Conservation (phyloP, 2,329 filamentous ascomycete genomes). For the Zasmidium cellare region DNA sequence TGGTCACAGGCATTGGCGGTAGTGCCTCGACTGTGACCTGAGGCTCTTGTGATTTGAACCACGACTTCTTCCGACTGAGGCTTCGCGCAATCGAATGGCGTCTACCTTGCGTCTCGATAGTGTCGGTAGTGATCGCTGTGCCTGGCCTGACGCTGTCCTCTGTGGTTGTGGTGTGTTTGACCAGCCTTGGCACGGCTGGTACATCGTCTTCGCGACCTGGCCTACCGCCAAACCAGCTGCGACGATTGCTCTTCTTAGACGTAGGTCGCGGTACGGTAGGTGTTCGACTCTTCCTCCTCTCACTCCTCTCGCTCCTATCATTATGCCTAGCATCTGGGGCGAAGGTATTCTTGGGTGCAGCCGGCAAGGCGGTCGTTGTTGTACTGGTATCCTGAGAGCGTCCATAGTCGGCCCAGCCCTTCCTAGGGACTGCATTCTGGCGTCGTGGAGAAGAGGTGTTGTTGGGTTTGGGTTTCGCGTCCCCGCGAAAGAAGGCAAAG, state of each 20-base stretch:
- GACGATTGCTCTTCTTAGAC: slow-evolving; percentile 18
- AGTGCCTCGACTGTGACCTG: slow-evolving; percentile 13
- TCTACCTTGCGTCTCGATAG: neutral
- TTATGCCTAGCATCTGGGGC: neutral
- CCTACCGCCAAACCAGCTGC: slow-evolving; percentile 29
- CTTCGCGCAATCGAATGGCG: neutral
- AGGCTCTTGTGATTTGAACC: neutral
- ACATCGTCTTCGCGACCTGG: slow-evolving; percentile 21
- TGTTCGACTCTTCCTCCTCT: slow-evolving; percentile 10
- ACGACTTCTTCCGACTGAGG: neutral
- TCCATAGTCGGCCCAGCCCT: neutral
- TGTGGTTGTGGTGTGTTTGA: neutral
- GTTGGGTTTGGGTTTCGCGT: neutral
- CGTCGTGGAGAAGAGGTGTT: neutral
- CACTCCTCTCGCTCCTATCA: slow-evolving; percentile 3
- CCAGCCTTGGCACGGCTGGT: slow-evolving; percentile 22
- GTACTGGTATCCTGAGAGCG: neutral
- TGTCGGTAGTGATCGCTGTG: neutral
- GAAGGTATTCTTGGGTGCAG: neutral
- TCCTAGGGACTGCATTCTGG: neutral
- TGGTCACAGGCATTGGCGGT: slow-evolving; percentile 14
- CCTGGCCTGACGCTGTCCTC: neutral
- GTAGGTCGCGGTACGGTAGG: slow-evolving; percentile 12
- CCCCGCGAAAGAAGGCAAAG: neutral
- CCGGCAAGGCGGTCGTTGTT: neutral